Percentiles rank a stretch among this genome's conserved stretches.
Conservation (phyloP, 495 filamentous ascomycete species). For the Penicillium verhagenii region DNA sequence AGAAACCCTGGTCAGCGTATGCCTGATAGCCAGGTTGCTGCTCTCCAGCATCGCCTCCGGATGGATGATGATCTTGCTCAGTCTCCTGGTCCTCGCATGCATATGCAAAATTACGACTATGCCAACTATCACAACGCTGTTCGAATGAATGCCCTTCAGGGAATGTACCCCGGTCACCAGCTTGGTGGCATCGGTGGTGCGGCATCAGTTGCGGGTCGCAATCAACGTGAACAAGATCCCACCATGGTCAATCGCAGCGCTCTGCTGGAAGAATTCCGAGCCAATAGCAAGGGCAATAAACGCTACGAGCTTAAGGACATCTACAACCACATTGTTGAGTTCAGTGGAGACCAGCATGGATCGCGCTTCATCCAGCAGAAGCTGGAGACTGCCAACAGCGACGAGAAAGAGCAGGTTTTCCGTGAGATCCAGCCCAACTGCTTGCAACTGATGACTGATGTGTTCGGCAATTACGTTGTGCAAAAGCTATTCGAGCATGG, state of each 20-base stretch:
- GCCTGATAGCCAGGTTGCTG: conserved; percentile 39
- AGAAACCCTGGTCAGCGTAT: conserved; percentile 42
- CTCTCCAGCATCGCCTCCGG: conserved; percentile 50
- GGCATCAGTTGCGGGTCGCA: conserved; percentile 44
- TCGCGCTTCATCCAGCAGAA: conserved; percentile 96
- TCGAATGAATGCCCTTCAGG: conserved; percentile 39
- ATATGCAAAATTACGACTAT: conserved; percentile 43
- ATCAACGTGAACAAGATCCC: conserved; percentile 63
- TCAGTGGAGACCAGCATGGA: conserved; percentile 92
- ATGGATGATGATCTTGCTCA: conserved; percentile 48
- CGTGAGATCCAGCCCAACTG: conserved; percentile 79
- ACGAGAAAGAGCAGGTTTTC: conserved; percentile 95
- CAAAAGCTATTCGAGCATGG: conserved; percentile 98
- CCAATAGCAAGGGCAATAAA: conserved; percentile 71
- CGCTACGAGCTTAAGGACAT: conserved; percentile 91
- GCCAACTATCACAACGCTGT: conserved; percentile 32
- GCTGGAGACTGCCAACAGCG: conserved; percentile 90
- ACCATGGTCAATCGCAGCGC: conserved; percentile 65
- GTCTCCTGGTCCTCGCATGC: conserved; percentile 36
- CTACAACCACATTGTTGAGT: conserved; percentile 86
- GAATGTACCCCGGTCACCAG: conserved; percentile 28
- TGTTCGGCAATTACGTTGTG: conserved; percentile 98
- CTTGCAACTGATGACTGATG: conserved; percentile 88
- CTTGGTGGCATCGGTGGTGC: conserved; percentile 21
- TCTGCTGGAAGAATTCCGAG: conserved; percentile 77